Evolutionary conservation across 495 filamentous ascomycete genomes (phyloP).

Genomic region (Hypoxylon trugodes): DNA sequence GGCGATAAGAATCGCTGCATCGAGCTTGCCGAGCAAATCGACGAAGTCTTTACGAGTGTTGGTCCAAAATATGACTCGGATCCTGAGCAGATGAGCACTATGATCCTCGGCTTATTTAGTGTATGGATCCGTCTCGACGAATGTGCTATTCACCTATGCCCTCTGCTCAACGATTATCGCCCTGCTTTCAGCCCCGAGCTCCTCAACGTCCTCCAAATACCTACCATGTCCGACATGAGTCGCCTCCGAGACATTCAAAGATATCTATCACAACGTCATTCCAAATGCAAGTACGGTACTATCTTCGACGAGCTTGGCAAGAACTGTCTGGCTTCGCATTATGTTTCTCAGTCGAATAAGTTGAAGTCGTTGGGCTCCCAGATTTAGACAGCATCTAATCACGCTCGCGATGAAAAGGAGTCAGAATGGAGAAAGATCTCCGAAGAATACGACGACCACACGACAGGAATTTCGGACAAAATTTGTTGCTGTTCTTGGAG

Average conservation of each 20-base stretch:
- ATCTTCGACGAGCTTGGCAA: slow-evolving; percentile 54
- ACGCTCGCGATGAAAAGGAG: slow-evolving; percentile 45
- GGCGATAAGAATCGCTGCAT: slow-evolving; percentile 41
- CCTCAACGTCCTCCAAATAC: slow-evolving; percentile 60
- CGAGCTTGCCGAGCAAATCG: slow-evolving; percentile 48
- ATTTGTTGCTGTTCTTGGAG: slow-evolving; percentile 36
- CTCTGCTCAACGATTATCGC: slow-evolving; percentile 47
- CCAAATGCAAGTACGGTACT: slow-evolving; percentile 28
- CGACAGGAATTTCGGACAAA: slow-evolving; percentile 42
- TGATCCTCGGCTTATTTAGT: slow-evolving; percentile 54
- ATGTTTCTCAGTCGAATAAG: slow-evolving; percentile 45
- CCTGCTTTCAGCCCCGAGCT: slow-evolving; percentile 55
- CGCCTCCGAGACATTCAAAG: slow-evolving; percentile 58
- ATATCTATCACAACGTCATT: slow-evolving; percentile 51
- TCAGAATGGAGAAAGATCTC: slow-evolving; percentile 49
- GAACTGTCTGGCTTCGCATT: slow-evolving; percentile 57
- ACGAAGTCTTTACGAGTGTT: slow-evolving; percentile 44
- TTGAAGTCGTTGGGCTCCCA: slow-evolving; percentile 41
- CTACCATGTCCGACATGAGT: slow-evolving; percentile 51
- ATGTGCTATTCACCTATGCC: slow-evolving; percentile 41
- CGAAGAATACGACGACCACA: slow-evolving; percentile 49
- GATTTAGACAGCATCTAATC: slow-evolving; percentile 48
- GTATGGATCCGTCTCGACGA: slow-evolving; percentile 56
- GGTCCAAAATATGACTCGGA: slow-evolving; percentile 54
- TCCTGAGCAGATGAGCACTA: slow-evolving; percentile 54